Evolutionary conservation across 83 land plant genomes (phyloP).

Genomic region (Larix sibirica): DNA sequence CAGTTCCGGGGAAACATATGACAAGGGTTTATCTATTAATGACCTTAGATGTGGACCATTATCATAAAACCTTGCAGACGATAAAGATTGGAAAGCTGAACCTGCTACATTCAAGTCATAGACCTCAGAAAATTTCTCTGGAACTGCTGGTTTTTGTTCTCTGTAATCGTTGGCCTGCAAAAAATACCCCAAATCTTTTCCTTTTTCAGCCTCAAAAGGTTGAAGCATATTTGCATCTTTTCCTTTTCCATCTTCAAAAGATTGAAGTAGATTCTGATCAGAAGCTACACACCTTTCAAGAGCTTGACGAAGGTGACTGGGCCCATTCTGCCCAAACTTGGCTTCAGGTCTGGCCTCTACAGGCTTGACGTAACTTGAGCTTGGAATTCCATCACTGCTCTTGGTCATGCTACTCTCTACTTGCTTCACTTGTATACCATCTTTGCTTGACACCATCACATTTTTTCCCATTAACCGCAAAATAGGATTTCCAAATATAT

Average conservation of each 20-base stretch:
- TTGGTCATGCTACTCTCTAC: not conserved
- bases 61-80: not conserved
- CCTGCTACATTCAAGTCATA: not conserved
- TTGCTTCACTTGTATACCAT: not conserved
- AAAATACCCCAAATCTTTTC: not conserved
- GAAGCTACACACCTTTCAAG: not conserved
- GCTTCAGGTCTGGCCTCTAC: not conserved
- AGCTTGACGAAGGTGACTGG: not conserved
- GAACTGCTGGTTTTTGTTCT: not conserved
- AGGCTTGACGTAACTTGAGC: not conserved
- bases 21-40: not conserved
- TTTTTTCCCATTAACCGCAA: conserved; percentile 9
- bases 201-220: not conserved
- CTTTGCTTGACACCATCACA: conserved; percentile 1
- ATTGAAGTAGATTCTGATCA: not conserved
- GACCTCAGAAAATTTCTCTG: not conserved
- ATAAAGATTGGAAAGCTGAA: conserved; percentile 1
- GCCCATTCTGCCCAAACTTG: not conserved
- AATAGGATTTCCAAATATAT: conserved; percentile 11
- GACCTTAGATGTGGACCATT: not conserved
- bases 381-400: not conserved
- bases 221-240: not conserved
- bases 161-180: not conserved
- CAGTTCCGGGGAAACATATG: not conserved
- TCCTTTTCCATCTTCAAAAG: not conserved